Conservation (phyloP, 768 basidiomycete genomes). For the Collybia mongolica region DNA sequence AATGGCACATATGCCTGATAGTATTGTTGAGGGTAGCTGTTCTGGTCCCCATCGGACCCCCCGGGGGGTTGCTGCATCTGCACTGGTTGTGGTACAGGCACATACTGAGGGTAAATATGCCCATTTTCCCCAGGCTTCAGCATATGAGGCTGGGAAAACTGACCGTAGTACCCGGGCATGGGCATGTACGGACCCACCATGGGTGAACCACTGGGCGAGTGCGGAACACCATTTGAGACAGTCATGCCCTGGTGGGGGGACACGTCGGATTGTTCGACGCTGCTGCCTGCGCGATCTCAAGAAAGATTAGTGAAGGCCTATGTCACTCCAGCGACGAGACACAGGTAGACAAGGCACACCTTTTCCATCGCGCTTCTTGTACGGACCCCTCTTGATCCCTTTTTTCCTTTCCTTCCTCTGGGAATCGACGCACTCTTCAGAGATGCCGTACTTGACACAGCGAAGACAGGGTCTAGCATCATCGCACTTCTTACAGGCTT, state of each 20-base stretch:
- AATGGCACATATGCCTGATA: constrained; percentile 21
- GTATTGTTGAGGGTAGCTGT: constrained; percentile 19
- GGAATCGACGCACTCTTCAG: constrained; percentile 87
- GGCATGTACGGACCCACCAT: constrained; percentile 52
- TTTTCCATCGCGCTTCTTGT: constrained; percentile 95
- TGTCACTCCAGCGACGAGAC: constrained; percentile 20
- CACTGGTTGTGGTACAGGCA: constrained; percentile 17
- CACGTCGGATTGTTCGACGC: constrained; percentile 39
- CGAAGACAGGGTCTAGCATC: constrained; percentile 90
- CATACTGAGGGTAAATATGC: constrained; percentile 41
- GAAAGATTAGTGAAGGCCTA: constrained; percentile 40
- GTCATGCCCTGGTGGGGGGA: constrained; percentile 40
- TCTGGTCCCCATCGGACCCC: constrained; percentile 15
- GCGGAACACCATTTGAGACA: constrained; percentile 37
- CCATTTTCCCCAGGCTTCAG: constrained; percentile 53
- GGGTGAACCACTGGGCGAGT: constrained; percentile 44
- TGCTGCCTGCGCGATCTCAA: constrained; percentile 61
- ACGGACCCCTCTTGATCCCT: constrained; percentile 83
- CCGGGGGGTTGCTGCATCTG: constrained; percentile 12
- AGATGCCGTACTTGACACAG: constrained; percentile 87
- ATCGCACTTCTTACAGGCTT: constrained; percentile 91
- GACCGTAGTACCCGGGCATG: constrained; percentile 53
- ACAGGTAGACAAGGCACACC: constrained; percentile 44
- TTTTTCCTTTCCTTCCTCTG: constrained; percentile 91
- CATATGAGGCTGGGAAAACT: constrained; percentile 47